Evolutionary conservation across 345 rosid species (phyloP).

Genomic region (Eucalyptus pauciflora): DNA sequence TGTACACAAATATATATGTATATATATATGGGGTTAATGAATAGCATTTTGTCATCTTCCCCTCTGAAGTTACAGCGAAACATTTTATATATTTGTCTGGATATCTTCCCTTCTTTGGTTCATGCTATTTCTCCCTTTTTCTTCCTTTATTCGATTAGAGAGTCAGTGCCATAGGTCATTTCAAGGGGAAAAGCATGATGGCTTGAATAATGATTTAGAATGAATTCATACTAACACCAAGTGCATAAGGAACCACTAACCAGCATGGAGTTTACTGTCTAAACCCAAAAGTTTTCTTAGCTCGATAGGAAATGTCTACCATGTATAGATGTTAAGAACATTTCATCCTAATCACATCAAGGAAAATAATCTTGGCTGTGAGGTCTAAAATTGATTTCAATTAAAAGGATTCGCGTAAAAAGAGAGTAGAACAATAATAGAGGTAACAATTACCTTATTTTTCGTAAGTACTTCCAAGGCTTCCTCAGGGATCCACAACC

Average conservation of each 20-base stretch:
- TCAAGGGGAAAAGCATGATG: neutral
- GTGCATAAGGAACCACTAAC: too few relatives aligned
- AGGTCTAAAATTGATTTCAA: neutral
- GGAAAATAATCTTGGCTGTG: too few relatives aligned
- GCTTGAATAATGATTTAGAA: neutral
- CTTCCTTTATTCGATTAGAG: neutral
- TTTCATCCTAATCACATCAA: neutral
- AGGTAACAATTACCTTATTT: neutral
- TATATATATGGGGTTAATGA: too few relatives aligned
- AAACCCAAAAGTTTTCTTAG: neutral
- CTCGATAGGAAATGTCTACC: neutral
- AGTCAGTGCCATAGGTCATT: neutral
- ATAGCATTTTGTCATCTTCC: accelerated
- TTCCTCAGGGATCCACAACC: conserved; percentile 7
- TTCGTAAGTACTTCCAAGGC: neutral
- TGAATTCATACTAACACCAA: neutral
- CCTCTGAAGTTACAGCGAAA: neutral
- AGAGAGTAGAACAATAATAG: neutral
- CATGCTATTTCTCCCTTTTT: accelerated
- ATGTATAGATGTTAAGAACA: neutral
- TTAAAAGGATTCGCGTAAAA: neutral
- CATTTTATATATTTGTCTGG: too few relatives aligned
- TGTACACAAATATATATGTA: too few relatives aligned
- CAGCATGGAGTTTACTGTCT: accelerated
- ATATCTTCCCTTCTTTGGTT: neutral